Base-by-base conservation (phyloP, 2,329 filamentous ascomycete genomes). In the Cyphellophora europaea region DNA sequence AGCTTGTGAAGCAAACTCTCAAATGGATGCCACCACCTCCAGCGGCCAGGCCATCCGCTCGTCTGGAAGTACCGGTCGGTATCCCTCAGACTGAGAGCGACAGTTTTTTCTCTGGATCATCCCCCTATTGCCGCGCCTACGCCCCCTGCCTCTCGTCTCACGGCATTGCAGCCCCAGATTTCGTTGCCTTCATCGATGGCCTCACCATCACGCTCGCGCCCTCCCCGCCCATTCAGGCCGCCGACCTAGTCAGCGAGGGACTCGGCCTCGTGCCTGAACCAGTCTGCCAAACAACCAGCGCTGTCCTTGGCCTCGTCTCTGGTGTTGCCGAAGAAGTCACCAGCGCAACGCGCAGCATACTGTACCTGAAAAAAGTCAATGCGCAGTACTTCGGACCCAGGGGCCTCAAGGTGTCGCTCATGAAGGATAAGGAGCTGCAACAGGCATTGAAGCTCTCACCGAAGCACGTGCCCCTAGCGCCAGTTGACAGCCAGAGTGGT, bases 101-200 rank as follows among this genome's bases (percentile, higher is more conserved):
- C 6, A 18, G 14, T n/a, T 12, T 36, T 30, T 27, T 17, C 16
- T 32, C 5, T 4, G 13, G 11, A 10, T 34, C 23, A 12, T 27
- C 23, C 3, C 42, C 42, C 2, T 45, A 42, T 15, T 17, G 31
- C 6, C 36, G 42, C 3, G 40, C 40, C 15, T 42, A 43, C 23
- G 35, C 40, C 4, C 34, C 37, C 3, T 13, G 5, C 5, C 40
- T 45, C 3, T 15, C 6, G 5, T 13, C 10, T 5, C 37, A 45
- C 29, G 25, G 30, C n/a, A 39, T 45, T 5, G 3, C 35, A 17
- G 36, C 36, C 18, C 11, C 19, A 5, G 34, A 43, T 3, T 43
- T 45, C 16, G 28, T 45, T n/a, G 36, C 28, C 3, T 45, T 45
- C 23, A 40, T 45, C 16, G 42, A 45, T 33, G 40, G 32, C 5